Evolutionary conservation across 2,329 filamentous ascomycete genomes (phyloP).

Genomic region (Colletotrichum lini): DNA sequence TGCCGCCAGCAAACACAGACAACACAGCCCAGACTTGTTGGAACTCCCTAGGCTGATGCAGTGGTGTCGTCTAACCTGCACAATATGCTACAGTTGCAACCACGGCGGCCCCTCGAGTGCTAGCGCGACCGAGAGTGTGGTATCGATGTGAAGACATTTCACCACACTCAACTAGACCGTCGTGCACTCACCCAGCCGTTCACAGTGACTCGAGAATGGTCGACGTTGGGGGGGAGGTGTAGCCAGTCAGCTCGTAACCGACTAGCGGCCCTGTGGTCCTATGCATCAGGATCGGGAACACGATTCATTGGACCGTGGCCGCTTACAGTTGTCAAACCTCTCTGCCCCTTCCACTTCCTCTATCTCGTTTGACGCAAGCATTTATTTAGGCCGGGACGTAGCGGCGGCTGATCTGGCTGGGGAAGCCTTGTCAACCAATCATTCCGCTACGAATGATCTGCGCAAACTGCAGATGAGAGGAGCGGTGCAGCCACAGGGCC

Average conservation of each 20-base stretch:
- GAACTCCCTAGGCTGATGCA: too few relatives aligned
- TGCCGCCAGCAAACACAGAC: constrained; percentile 19
- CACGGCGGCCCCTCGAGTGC: not conserved
- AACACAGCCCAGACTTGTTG: not conserved
- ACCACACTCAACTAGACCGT: not conserved
- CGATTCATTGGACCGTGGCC: constrained; percentile 5
- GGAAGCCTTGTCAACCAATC: constrained; percentile 14
- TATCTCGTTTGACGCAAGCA: constrained; percentile 37
- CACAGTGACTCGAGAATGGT: constrained; percentile 6
- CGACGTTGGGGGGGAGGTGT: too few relatives aligned
- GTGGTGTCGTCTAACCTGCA: constrained; percentile 2
- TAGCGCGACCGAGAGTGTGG: constrained; percentile 5
- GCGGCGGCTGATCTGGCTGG: constrained; percentile 5
- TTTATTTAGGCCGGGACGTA: not conserved
- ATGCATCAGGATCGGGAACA: constrained; percentile 9
- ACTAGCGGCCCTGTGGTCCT: constrained; percentile 13
- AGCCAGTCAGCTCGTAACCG: not conserved
- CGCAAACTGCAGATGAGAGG: constrained; percentile 24
- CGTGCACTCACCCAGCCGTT: constrained; percentile 42
- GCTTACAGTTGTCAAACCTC: constrained; percentile 16
- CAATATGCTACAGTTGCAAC: constrained; percentile 10
- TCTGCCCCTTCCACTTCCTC: not conserved
- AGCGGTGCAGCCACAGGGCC: constrained; percentile 38
- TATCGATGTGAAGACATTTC: constrained; percentile 3
- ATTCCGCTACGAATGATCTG: not conserved